These are phyloP conservation scores for Kodamaea anthophila DNA, from an alignment of 1,139 yeast genomes.

Conservation along the genomic window DNA sequence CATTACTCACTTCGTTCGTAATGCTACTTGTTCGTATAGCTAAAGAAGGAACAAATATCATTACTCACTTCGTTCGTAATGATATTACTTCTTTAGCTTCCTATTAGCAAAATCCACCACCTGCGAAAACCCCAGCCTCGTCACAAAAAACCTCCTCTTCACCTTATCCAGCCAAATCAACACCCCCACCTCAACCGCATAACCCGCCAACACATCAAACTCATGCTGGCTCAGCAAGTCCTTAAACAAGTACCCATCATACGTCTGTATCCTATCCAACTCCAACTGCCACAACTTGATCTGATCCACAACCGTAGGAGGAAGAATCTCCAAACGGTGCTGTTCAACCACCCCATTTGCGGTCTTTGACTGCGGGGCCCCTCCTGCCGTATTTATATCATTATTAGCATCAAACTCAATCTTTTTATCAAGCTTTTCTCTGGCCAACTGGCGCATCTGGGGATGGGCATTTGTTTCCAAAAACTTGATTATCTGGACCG, in stretches of 20 bases:
- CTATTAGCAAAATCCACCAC: conserved; percentile 83
- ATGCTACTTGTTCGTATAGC: no score
- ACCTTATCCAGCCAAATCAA: conserved; percentile 73
- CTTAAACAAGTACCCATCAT: conserved; percentile 81
- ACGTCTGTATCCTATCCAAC: conserved; percentile 83
- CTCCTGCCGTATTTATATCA: conserved; percentile 46
- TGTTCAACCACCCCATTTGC: conserved; percentile 25
- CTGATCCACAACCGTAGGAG: conserved; percentile 95
- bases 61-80: no score
- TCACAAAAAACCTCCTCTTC: conserved; percentile 72
- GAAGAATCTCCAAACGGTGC: conserved; percentile 59
- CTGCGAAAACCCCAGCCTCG: conserved; percentile 82
- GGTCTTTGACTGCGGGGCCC: conserved; percentile 33
- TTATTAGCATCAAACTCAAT: conserved; percentile 58
- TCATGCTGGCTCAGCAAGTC: conserved; percentile 79
- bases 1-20: no score
- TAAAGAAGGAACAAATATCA: no score
- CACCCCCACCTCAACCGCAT: conserved; percentile 89
- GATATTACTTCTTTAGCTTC: conserved; percentile 23
- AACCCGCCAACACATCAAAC: conserved; percentile 62
- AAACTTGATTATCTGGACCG: conserved; percentile 88
- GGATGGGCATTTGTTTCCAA: conserved; percentile 92
- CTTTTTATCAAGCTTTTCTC: conserved; percentile 60
- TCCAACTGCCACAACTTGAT: conserved; percentile 94
- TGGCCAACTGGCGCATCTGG: conserved; percentile 73